Percentiles rank a stretch among this genome's conserved stretches.
Evolutionary conservation across 1,139 yeast genomes (phyloP).

Genomic region (Nakaseomyces kungkrabaensis): DNA sequence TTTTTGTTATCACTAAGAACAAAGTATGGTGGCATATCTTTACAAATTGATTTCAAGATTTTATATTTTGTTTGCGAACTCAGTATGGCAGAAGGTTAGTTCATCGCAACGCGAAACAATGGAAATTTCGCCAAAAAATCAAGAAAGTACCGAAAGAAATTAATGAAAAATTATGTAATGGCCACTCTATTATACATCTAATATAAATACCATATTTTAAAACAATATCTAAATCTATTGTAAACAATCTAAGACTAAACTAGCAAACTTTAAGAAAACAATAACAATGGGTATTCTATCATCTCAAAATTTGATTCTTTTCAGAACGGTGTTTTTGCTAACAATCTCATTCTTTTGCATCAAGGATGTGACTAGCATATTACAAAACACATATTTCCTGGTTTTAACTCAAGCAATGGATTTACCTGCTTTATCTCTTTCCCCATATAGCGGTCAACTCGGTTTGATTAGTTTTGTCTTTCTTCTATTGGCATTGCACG

Average conservation of each 20-base stretch:
- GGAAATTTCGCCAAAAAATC: background rate
- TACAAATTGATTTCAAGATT: background rate
- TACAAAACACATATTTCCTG: constrained; percentile 42
- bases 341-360: constrained; percentile 37
- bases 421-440: constrained; percentile 33
- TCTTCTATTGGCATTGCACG: constrained; percentile 38
- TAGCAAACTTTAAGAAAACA: no score
- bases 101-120: background rate
- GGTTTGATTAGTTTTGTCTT: constrained; percentile 44
- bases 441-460: constrained; percentile 39
- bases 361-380: constrained; percentile 34
- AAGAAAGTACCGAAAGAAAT: background rate
- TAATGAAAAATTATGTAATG: background rate
- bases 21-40: no score
- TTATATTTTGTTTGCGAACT: background rate
- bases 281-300: constrained; percentile 22
- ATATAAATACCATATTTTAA: no score
- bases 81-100: background rate
- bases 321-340: constrained; percentile 40
- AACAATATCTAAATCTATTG: no score
- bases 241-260: no score
- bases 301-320: constrained; percentile 40
- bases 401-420: constrained; percentile 35
- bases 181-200: no score
- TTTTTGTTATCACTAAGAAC: no score